phyloP scores from a whole-genome alignment of 257 asterid genomes.

The Capsicum pubescens region DNA sequence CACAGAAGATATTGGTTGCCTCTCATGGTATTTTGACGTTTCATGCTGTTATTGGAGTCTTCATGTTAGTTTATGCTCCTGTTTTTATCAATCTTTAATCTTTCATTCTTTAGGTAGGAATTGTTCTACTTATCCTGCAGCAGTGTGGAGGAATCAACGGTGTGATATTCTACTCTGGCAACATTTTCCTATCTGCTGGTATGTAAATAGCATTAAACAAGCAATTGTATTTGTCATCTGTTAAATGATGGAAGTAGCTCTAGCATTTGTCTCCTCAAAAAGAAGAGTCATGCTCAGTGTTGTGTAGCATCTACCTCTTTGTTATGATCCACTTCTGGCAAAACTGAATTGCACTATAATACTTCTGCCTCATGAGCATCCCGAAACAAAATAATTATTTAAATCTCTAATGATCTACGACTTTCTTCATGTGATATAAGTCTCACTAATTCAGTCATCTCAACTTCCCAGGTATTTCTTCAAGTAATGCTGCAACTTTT shows the following conservation, averaged over 20 bases:
- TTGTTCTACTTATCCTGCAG: constrained; percentile 79
- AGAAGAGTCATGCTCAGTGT: neutral
- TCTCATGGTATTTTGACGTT: constrained; percentile 61
- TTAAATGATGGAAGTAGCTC: constrained; percentile 1
- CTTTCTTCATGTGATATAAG: neutral
- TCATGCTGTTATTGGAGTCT: constrained; percentile 17
- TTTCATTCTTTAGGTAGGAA: constrained; percentile 63
- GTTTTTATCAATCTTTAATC: constrained; percentile 25
- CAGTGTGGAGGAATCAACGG: constrained; percentile 88
- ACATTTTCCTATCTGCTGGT: constrained; percentile 91
- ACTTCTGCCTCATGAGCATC: neutral
- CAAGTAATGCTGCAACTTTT: constrained; percentile 79
- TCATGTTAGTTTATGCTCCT: neutral
- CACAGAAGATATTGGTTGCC: constrained; percentile 94
- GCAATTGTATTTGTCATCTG: neutral
- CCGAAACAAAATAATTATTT: neutral
- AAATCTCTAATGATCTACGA: neutral
- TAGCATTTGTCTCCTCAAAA: neutral
- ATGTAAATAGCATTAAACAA: constrained; percentile 29
- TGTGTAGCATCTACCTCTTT: neutral
- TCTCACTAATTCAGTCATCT: neutral
- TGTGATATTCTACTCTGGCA: constrained; percentile 78
- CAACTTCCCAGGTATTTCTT: constrained; percentile 68
- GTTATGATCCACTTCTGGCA: neutral
- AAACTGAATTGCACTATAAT: neutral